Evolutionary conservation across 768 basidiomycete genomes (phyloP), one percentile per base, ranked within the genome.

Genomic region (Calocera viscosa): DNA sequence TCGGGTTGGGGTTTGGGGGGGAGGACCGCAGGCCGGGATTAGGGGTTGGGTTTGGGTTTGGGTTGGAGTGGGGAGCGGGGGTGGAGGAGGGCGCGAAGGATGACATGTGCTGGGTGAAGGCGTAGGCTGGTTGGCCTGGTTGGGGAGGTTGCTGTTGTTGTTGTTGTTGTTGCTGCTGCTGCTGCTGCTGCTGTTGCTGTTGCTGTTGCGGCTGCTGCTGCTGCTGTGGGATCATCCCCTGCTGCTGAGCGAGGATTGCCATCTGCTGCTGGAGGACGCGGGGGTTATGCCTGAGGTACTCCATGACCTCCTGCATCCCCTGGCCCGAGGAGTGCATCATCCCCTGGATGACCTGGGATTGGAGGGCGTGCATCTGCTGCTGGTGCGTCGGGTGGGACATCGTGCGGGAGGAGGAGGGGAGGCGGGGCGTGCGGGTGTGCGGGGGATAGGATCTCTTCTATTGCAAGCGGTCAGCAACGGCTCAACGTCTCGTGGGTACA

Each of bases 1-100:
- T 38, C 35, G 35, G 7, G 14, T 38, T 38, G 35, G 35, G 35
- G 35, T 38, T 5, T 14, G 35, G 35, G 35, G 35, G 35, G 35
- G 35, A 38, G 35, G 35, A 14, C 7, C 35, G 35, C 7, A 38
- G 35, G n/a, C n/a, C n/a, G n/a, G 35, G 35, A 38, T 5, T 5
- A 38, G 35, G 35, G 7, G 35, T 14, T 38, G 35, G 7, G 7
- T 38, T n/a, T n/a, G n/a, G n/a, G n/a, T n/a, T n/a, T n/a, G n/a
- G n/a, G n/a, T n/a, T n/a, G 74, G 66, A 49, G n/a, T n/a, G n/a
- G n/a, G 70, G 64, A 2, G 67, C n/a, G 67, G 66, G 63, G 11
- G 68, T 68, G 60, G 63, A 67, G 24, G 67, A 65, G 39, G 67
- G 53, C 0, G 68, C 49, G 33, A 72, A 71, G 60, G 68, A 64